Base-by-base conservation (phyloP, 2,329 filamentous ascomycete species). In the Helicocarpus griseus region DNA sequence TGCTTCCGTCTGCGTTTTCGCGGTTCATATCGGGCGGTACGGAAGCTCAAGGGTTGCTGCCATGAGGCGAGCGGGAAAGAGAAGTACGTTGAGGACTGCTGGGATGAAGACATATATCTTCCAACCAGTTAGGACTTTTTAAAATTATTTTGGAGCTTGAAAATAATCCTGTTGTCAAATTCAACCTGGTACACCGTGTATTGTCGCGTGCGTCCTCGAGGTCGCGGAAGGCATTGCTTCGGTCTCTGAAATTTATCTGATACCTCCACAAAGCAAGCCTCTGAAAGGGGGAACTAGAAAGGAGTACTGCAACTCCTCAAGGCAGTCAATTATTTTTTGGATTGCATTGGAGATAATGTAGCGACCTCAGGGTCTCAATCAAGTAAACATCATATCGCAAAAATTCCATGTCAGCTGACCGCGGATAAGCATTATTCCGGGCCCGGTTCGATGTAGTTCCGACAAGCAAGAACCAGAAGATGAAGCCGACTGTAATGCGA, bases 31-130 rank as follows among this genome's bases (percentile, higher is more conserved):
- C 59, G 61, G 52, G 63, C 58, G 11, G 62, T 58, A n/a, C 69
- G 68, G 52, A 60, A 57, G 53, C 65, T 68, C 5, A 55, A 49
- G 17, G 65, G 63, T 55, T 68, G 68, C 50, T 65, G 62, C 65
- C 66, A 70, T 51, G 57, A 53, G 6, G 64, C 60, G 26, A 71
- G 60, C 46, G 69, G 69, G 52, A 71, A 58, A 22, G 67, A 65
- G 55, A 71, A 71, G 22, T 58, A 57, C 8, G 67, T 67, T 44
- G 65, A 63, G 31, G 62, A n/a, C n/a, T n/a, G 61, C 50, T 62
- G 62, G 46, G 53, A 49, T 50, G 58, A 58, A 50, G 62, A 63
- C 65, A 67, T 67, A 52, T 54, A 58, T 46, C 21, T 21, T 46
- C 47, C 44, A 21, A 17, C 26, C 49, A 17, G 47, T 38, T 40